Base-by-base conservation (phyloP, 768 basidiomycete species). In the Nevesoporus exiguus region DNA sequence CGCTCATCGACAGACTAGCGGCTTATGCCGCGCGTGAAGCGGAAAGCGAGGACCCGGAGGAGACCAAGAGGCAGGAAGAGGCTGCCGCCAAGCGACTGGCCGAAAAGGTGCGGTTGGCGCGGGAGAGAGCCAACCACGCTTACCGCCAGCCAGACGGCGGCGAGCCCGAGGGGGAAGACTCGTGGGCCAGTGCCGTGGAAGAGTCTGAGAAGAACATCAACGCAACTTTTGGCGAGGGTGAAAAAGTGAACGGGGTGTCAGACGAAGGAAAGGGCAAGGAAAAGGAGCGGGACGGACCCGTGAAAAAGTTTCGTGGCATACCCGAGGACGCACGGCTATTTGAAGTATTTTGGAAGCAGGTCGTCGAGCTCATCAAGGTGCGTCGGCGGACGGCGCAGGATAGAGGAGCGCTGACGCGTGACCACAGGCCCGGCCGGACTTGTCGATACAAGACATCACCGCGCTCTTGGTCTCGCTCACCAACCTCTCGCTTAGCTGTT, bases 341-440 rank as follows among this genome's bases (percentile, higher is more conserved):
- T 58, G 97, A 99, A 67, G 94, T 98, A 11, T 99, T 98, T 69
- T 99, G 97, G 96, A 86, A 90, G 59, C 97, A 99, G 69, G 93
- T 98, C 6, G 95, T 98, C 11, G 89, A 97, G 68, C 82, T 99
- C 25, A 95, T 99, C 77, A 97, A 95, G 83, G 94, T 92, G 61
- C 19, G 80, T 66, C 19, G n/a, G 1, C 19, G 41, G 14, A 19
- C 13, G 41, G 10, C 27, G 27, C 27, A 3, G 50, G 22, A 21
- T n/a, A 11, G 14, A 41, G 30, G 14, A 17, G 14, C 0, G 15
- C 55, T 61, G 22, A 67, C 37, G 42, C 31, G 11, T 29, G 17
- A 43, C 44, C 21, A 4, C 65, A 96, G 94, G 95, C 96, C 56
- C 89, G 97, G 56, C 97, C 97, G 13, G 97, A 99, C 70, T 74